These are phyloP conservation scores for Lepidium africanum DNA, from an alignment of 345 rosid genomes.

Conservation along the genomic window DNA sequence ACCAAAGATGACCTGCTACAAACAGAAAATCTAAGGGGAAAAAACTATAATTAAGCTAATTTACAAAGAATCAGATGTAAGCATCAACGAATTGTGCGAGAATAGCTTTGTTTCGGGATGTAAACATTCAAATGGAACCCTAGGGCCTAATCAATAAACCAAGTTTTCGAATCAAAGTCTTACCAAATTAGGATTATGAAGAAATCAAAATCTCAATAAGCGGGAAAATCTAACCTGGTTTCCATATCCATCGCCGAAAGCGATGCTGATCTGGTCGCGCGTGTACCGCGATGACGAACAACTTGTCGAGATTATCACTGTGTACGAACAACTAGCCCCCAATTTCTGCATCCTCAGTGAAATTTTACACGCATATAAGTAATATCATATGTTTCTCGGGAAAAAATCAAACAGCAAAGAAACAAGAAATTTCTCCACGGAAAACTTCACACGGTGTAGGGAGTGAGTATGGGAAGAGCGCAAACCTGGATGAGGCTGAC, in stretches of 20 bases:
- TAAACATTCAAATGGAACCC: slow-evolving; percentile 19
- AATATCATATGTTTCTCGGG: background rate
- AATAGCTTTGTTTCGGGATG: background rate
- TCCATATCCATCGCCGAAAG: slow-evolving; percentile 92
- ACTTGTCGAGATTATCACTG: slow-evolving; percentile 62
- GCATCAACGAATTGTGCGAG: background rate
- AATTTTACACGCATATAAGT: background rate
- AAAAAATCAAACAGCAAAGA: background rate
- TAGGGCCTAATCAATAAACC: background rate
- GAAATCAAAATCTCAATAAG: background rate
- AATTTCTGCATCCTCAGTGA: slow-evolving; percentile 23
- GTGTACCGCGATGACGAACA: slow-evolving; percentile 70
- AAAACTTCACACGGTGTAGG: background rate
- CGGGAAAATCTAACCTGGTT: slow-evolving; percentile 54
- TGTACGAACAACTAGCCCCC: slow-evolving; percentile 54
- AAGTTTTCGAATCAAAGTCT: background rate
- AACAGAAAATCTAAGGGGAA: background rate
- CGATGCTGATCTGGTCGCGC: slow-evolving; percentile 76
- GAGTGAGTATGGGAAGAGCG: background rate
- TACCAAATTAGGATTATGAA: background rate
- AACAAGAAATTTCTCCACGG: background rate
- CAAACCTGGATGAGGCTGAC: slow-evolving; percentile 61
- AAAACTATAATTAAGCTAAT: background rate
- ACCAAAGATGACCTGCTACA: background rate
- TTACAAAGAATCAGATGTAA: background rate